Conservation (phyloP, 306 rosid species). For the Albizia julibrissin region DNA sequence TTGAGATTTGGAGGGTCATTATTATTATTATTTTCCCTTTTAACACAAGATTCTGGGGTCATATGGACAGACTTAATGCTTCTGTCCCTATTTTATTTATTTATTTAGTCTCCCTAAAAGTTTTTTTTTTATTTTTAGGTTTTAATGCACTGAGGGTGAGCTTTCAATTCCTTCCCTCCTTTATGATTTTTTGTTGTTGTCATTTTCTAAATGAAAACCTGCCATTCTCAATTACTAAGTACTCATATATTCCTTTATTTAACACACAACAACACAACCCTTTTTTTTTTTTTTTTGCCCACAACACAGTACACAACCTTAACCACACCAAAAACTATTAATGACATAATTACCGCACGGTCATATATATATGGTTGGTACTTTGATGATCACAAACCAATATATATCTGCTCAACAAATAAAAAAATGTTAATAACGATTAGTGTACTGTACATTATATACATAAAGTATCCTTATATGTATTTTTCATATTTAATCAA, state of each 20-base stretch:
- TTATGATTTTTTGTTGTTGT: constrained; percentile 68
- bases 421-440: constrained; percentile 26
- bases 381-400: constrained; percentile 10
- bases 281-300: background rate
- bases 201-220: constrained; percentile 63
- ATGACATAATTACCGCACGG: constrained; percentile 33
- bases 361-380: background rate
- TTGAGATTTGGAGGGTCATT: constrained; percentile 43
- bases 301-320: constrained; percentile 36
- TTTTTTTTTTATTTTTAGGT: background rate
- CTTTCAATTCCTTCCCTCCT: constrained; percentile 61
- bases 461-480: background rate
- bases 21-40: background rate
- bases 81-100: constrained; percentile 56
- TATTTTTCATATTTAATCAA: background rate
- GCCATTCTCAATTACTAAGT: too few species aligned
- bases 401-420: background rate
- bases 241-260: background rate
- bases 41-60: constrained; percentile 72
- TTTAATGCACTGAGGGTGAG: constrained; percentile 70
- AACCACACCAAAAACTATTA: constrained; percentile 34
- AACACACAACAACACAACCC: constrained; percentile 31
- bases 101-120: background rate
- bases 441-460: background rate
- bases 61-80: constrained; percentile 44